Percentiles rank a stretch among this genome's conserved stretches.
phyloP scores from a whole-genome alignment of 768 basidiomycete species.

The Xanthoconium stramineum region DNA sequence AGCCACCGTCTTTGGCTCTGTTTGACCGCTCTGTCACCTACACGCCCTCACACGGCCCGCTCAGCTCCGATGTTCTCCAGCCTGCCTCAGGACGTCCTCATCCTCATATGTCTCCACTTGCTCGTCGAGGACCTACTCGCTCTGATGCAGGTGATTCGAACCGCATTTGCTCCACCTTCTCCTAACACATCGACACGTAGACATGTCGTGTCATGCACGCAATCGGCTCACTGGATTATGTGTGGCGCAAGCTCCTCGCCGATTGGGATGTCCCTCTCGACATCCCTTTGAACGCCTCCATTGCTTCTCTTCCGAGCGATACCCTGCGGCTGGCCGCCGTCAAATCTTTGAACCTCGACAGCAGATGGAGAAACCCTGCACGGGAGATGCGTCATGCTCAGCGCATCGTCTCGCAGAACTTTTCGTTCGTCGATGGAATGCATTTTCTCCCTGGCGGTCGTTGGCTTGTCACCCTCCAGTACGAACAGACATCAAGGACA shows the following conservation, averaged over 20 bases:
- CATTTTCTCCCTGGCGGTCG: conserved; percentile 45
- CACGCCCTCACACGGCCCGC: not conserved
- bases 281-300: conserved; percentile 33
- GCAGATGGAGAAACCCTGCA: conserved; percentile 43
- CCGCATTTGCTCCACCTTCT: not conserved
- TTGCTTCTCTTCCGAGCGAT: conserved; percentile 35
- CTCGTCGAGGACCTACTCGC: conserved; percentile 42
- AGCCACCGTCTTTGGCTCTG: conserved; percentile 28
- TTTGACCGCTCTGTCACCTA: conserved; percentile 13
- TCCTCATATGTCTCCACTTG: conserved; percentile 35
- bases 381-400: conserved; percentile 36
- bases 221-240: conserved; percentile 48
- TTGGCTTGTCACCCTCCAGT: conserved; percentile 47
- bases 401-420: conserved; percentile 33
- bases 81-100: conserved; percentile 45
- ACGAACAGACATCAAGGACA: conserved; percentile 33
- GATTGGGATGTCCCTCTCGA: conserved; percentile 39
- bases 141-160: conserved; percentile 44
- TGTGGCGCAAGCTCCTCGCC: conserved; percentile 47
- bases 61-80: conserved; percentile 19
- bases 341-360: conserved; percentile 46
- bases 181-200: conserved; percentile 38
- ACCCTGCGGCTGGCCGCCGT: conserved; percentile 42
- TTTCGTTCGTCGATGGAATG: conserved; percentile 43
- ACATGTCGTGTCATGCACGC: conserved; percentile 59